These are phyloP conservation scores for Prunus mongolica DNA, from an alignment of 306 rosid species.

Conservation along the genomic window DNA sequence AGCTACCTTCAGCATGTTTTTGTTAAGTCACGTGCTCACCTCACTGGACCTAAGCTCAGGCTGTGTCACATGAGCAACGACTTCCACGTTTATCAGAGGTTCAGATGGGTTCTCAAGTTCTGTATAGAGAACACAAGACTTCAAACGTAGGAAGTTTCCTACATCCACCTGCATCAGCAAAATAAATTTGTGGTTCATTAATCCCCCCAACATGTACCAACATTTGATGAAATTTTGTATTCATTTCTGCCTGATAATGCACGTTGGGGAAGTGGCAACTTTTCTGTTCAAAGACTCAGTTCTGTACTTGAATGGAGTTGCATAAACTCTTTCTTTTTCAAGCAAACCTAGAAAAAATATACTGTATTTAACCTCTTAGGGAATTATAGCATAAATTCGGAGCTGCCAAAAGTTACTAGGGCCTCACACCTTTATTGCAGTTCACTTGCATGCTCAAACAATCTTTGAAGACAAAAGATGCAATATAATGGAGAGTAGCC, in stretches of 20 bases:
- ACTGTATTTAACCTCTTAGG: no score
- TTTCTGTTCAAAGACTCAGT: no score
- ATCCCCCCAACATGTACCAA: not conserved
- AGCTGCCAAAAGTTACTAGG: no score
- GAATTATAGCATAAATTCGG: no score
- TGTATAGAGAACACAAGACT: slow-evolving; percentile 77
- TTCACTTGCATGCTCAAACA: no score
- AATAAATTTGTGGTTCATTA: not conserved
- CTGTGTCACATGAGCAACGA: slow-evolving; percentile 76
- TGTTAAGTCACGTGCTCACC: slow-evolving; percentile 35
- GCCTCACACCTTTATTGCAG: no score
- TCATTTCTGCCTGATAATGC: not conserved
- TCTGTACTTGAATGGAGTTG: no score
- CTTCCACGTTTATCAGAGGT: slow-evolving; percentile 77
- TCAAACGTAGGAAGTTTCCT: slow-evolving; percentile 82
- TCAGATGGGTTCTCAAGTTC: slow-evolving; percentile 49
- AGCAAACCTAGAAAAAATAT: no score
- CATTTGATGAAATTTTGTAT: not conserved
- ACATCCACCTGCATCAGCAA: slow-evolving; percentile 73
- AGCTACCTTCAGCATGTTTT: not conserved
- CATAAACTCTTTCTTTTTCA: no score
- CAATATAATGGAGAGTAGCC: no score
- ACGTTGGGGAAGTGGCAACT: not conserved
- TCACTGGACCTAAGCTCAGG: slow-evolving; percentile 82
- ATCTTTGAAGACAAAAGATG: no score